Conservation (phyloP, 75 land plant species). For the Selaginella moellendorffii region DNA sequence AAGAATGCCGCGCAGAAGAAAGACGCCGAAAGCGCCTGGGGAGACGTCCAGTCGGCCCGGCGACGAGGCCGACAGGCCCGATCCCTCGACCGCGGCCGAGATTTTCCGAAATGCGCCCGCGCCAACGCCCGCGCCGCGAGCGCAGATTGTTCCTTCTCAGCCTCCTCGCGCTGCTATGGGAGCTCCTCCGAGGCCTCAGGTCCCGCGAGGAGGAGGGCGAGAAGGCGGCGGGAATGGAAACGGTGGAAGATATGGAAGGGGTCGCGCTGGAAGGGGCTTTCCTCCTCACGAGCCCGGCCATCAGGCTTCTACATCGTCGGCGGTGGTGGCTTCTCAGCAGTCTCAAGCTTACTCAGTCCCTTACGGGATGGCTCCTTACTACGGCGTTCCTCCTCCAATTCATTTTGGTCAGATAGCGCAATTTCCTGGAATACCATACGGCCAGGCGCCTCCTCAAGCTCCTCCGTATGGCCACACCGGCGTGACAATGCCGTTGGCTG, state of each 20-base stretch:
- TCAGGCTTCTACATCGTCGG: neutral
- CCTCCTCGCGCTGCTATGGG: too few species aligned
- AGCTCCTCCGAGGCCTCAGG: too few species aligned
- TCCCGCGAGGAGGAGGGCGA: too few species aligned
- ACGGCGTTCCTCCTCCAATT: neutral
- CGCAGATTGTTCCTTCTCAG: too few species aligned
- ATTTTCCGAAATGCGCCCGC: too few species aligned
- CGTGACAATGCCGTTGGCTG: too few species aligned
- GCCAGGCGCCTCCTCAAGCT: neutral
- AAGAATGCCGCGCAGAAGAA: neutral
- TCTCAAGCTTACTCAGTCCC: neutral
- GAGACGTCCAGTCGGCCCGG: neutral
- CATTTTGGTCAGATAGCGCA: neutral
- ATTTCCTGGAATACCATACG: neutral
- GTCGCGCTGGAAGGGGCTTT: neutral
- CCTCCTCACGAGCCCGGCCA: neutral
- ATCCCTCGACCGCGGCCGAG: neutral
- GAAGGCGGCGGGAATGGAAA: too few species aligned
- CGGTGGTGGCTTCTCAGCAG: neutral
- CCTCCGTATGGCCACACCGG: neutral
- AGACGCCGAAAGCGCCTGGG: neutral
- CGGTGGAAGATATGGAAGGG: too few species aligned
- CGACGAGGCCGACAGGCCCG: neutral
- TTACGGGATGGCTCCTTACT: too few species aligned
- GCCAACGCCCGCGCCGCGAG: too few species aligned